Evolutionary conservation across 495 filamentous ascomycete species (phyloP).

Genomic region (Aspergillus indologenus): DNA sequence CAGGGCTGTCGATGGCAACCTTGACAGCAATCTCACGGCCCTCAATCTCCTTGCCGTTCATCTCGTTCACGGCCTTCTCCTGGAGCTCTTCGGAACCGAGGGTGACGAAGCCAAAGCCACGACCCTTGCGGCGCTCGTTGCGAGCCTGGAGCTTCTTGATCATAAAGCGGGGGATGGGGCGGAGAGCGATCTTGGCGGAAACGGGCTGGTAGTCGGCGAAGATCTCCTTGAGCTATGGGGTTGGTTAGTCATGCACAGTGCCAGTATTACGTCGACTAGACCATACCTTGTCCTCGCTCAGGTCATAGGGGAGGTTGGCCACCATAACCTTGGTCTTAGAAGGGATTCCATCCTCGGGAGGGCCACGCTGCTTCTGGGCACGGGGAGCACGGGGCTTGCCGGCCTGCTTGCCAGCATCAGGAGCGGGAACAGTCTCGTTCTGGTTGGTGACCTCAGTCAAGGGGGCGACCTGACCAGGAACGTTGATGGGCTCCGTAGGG

Average conservation of each 20-base stretch:
- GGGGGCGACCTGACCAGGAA: constrained; percentile 31
- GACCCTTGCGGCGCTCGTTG: constrained; percentile 97
- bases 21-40: constrained; percentile 99
- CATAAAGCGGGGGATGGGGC: constrained; percentile 99
- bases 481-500: constrained; percentile 18
- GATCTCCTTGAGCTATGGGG: constrained; percentile 84
- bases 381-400: constrained; percentile 47
- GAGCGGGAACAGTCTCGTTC: constrained; percentile 51
- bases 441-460: constrained; percentile 51
- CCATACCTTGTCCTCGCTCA: constrained; percentile 91
- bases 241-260: constrained; percentile 36
- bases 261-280: neutral
- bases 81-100: constrained; percentile 92
- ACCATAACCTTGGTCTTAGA: constrained; percentile 99
- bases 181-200: constrained; percentile 96
- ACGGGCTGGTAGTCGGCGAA: constrained; percentile 85
- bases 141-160: constrained; percentile 98
- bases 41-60: constrained; percentile 98
- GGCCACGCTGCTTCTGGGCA: constrained; percentile 73
- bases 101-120: constrained; percentile 97
- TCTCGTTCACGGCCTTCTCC: constrained; percentile 93
- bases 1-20: constrained; percentile 98
- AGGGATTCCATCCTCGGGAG: constrained; percentile 94
- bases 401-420: constrained; percentile 61
- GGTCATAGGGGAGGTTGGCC: constrained; percentile 95